Percentiles rank a stretch among this genome's conserved stretches.
Conservation (phyloP, 257 asterid genomes). For the Capsicum rhomboideum region DNA sequence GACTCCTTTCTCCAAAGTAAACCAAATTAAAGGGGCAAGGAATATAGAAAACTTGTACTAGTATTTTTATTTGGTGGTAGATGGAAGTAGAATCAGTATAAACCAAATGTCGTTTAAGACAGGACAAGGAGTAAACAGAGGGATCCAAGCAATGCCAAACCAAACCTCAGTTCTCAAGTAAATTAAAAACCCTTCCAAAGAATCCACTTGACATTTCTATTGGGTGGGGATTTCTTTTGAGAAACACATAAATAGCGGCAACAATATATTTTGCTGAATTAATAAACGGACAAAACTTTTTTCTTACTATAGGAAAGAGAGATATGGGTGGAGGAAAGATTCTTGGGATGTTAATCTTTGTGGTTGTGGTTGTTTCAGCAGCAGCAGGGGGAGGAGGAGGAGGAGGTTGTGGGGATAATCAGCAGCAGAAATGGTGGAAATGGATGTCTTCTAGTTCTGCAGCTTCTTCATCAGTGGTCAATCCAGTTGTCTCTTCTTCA, state of each 20-base stretch:
- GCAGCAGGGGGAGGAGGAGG: constrained; percentile 28
- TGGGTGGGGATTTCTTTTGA: not conserved
- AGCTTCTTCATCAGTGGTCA: constrained; percentile 15
- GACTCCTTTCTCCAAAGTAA: not conserved
- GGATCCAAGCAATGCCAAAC: constrained; percentile 9
- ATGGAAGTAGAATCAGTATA: not conserved
- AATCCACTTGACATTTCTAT: constrained; percentile 13
- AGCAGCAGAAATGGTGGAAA: constrained; percentile 47
- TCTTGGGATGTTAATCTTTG: constrained; percentile 21
- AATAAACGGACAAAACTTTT: not conserved
- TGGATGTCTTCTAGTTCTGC: constrained; percentile 26
- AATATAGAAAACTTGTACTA: not conserved
- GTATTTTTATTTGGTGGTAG: too few species aligned
- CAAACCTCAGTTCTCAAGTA: constrained; percentile 24
- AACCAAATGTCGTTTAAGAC: not conserved
- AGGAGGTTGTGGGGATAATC: not conserved
- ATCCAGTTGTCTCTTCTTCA: constrained; percentile 35
- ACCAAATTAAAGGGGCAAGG: not conserved
- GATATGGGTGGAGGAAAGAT: constrained; percentile 28
- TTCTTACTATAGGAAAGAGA: not conserved
- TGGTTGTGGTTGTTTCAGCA: constrained; percentile 23
- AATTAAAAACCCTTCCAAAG: constrained; percentile 7
- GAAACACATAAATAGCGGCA: constrained; percentile 2
- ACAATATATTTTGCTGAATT: constrained; percentile 3
- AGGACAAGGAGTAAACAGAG: constrained; percentile 12